Evolutionary conservation across 192 early-diverging fungal species (phyloP), one percentile per base, ranked within the genome.

Genomic region (Powellomyces hirtus): DNA sequence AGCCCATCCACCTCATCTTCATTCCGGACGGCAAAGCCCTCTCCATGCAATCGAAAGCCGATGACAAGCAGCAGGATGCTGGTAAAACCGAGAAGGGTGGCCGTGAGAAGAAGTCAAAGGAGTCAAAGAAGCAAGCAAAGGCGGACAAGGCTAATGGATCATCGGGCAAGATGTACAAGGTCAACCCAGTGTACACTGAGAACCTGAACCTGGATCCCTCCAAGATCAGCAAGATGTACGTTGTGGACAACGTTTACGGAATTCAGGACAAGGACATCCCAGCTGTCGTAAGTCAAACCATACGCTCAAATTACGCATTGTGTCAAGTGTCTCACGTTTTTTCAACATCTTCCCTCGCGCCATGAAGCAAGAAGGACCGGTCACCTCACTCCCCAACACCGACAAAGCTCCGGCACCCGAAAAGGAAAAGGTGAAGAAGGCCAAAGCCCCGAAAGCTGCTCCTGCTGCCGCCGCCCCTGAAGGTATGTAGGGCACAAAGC

Each of bases 21-120:
- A 93, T 98, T 70, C 97, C 97, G 16, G 97, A 99, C 68, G 95
- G 95, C 37, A 93, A 91, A 79, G 91, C 87, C 6, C 80, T 83
- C 2, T 76, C 76, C 16, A 69, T 75, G 64, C 59, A 52, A 22
- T 71, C 74, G 38, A 82, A 85, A 44, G 62, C 81, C 34, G 64
- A 68, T 30, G 58, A 64, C 7, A 5, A 38, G 62, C 8, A 45
- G 34, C 42, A 45, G 20, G 31, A 51, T 14, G 38, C 67, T 22
- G 46, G 62, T 31, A 57, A 50, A 14, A 29, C 68, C 36, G 72
- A 57, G 10, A 40, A 38, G 3, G 29, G 42, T 22, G 60, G n/a
- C 42, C 24, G 60, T 24, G 42, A 50, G 26, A 66, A 66, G 27
- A 62, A 71, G 62, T 14, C 38, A 1, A 33, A 45, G 31, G 36